Evolutionary conservation across 2,329 filamentous ascomycete genomes (phyloP), one percentile per base, ranked within the genome.

Genomic region (Neobulgaria alba): DNA sequence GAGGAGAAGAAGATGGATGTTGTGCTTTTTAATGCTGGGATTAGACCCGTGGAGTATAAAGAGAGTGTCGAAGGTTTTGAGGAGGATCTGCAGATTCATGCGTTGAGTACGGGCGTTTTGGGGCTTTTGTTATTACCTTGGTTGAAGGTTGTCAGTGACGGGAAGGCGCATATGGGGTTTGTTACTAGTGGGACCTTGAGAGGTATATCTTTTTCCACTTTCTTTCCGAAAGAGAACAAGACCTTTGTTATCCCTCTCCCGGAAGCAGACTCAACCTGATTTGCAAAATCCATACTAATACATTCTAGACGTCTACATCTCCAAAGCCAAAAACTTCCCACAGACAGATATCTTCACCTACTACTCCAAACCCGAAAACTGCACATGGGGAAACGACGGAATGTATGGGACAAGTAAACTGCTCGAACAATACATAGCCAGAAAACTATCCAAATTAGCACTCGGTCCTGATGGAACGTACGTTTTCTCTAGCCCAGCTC

Each of bases 41-140:
- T 52, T 7, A 35, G 52, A n/a, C 47, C 45, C 7, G 43, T 40
- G 1, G 36, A 31, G 1, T 56, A 50, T 12, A 39, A 26, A 29
- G 16, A 46, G 8, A 46, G 50, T 2, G 19, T 43, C 2, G 66
- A 68, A 21, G 71, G 67, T 4, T 74, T 65, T 61, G 71, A 75
- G 43, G 60, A 67, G 39, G 69, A 65, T 2, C 47, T 80, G 9
- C 74, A 79, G 53, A 69, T 77, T 48, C 79, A 79, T 51, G 63
- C 68, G 1, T 58, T 80, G 2, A 74, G 73, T 2, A 79, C 73
- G 1, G 63, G 67, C 5, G 61, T 78, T 1, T 59, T 81, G 5
- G 71, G 64, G 0, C 47, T 77, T 2, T 54, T 77, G 2, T 61
- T 81, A 9, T 57, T 73, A 4, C 69, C 68, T 0, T 67, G 67